Evolutionary conservation across 768 basidiomycete species (phyloP), one percentile per base, ranked within the genome.

Genomic region (Boletus insuetus): DNA sequence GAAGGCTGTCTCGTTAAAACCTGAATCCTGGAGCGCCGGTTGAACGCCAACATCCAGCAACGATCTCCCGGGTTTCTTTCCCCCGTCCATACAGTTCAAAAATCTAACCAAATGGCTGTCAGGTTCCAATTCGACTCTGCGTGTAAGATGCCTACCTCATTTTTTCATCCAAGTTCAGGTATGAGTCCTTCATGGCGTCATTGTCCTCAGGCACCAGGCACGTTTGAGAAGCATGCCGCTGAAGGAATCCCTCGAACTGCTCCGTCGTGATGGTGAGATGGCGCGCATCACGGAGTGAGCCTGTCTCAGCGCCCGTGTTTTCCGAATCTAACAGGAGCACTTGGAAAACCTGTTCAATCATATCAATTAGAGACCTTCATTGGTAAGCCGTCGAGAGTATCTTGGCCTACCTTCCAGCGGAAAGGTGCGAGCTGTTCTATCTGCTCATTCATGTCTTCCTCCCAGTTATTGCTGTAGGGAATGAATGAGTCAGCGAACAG

Each of bases 361-460:
- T 19, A 22, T 20, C 34, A 14, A 3, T 14, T 6, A 14, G 3
- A 9, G 26, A 9, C 26, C 26, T 26, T 9, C 26, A 9, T 29
- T 29, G 29, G 29, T 29, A 29, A 29, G 26, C 26, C 26, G 8
- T 13, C 13, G 12, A 2, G 12, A 4, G 29, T 4, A 19, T 4
- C 45, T 19, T 10, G 10, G 13, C 49, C 0, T 58, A 72, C 76
- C 68, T 77, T 77, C 75, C 75, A 77, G 14, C 75, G 74, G 49
- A 66, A 67, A 0, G 75, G 75, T 0, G 54, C 58, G 19, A 75
- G 58, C 20, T 69, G 58, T 43, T 65, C 60, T 7, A 77, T 74
- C 32, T 65, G 61, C 6, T 70, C 67, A 24, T 73, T 75, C 75
- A 76, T 77, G 8, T 76, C 74, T 50, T 76, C 74, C 14, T 74